phyloP scores from a whole-genome alignment of 768 basidiomycete species.

The Amanita thiersii region DNA sequence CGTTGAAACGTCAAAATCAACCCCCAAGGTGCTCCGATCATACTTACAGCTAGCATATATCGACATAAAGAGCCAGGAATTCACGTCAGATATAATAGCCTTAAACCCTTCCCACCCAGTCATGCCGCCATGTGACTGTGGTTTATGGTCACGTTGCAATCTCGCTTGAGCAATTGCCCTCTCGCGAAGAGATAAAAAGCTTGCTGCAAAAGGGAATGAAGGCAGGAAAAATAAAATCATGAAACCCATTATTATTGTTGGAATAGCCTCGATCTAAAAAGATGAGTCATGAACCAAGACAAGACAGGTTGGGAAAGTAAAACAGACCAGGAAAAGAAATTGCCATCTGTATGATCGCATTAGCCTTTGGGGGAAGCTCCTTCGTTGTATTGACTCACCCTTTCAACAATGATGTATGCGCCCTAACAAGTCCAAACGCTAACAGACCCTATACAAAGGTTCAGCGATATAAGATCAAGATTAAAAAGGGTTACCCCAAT shows the following conservation, averaged over 20 bases:
- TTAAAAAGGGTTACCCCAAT: constrained; percentile 30
- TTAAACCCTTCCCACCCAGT: constrained; percentile 48
- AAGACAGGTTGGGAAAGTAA: background rate
- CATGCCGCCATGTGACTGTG: constrained; percentile 52
- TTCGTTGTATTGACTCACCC: constrained; percentile 13
- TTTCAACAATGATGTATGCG: constrained; percentile 28
- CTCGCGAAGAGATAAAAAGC: constrained; percentile 44
- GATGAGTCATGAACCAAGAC: background rate
- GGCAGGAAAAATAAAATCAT: constrained; percentile 43
- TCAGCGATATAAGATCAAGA: background rate
- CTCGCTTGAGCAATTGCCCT: constrained; percentile 51
- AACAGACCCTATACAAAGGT: constrained; percentile 33
- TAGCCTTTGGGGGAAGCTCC: background rate
- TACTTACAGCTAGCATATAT: constrained; percentile 44
- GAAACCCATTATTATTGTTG: constrained; percentile 43
- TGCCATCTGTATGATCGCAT: constrained; percentile 35
- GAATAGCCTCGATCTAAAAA: constrained; percentile 45
- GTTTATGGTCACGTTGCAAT: constrained; percentile 45
- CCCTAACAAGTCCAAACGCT: constrained; percentile 48
- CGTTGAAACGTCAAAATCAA: background rate
- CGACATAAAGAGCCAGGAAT: constrained; percentile 45
- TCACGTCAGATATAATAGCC: constrained; percentile 37
- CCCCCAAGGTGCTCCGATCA: background rate
- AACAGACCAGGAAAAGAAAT: constrained; percentile 44
- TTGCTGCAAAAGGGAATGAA: constrained; percentile 46